Base-by-base conservation (phyloP, 768 basidiomycete genomes). In the Mycena alexandri region DNA sequence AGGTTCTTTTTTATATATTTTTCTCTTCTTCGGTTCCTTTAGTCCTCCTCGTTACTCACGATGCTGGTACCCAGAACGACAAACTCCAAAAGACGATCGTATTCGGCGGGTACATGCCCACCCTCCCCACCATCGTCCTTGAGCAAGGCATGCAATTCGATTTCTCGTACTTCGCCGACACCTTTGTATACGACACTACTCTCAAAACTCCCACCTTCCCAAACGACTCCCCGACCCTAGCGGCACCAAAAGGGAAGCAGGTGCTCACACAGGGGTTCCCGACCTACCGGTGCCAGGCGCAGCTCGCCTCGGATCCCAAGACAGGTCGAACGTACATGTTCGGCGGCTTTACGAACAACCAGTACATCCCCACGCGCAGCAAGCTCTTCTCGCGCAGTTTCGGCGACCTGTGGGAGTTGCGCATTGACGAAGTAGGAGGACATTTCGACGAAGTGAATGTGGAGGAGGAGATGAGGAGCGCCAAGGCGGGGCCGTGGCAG, bases 121-220 rank as follows among this genome's bases (percentile, higher is more conserved):
- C 61, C 41, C 29, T 79, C 13, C 73, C 76, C 8, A 78, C 77
- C 5, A 34, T 55, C 47, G 63, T 63, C 59, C 8, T 61, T 65
- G 14, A 21, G 63, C 46, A 67, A 46, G 19, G 14, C 11, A 6
- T 38, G 2, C 25, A 33, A 13, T 81, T 79, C 71, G 53, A 67
- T 3, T 82, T 75, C 72, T 75, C 78, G 38, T 84, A 82, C 74
- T 84, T 75, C 63, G 80, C 80, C 38, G 82, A 84, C 61, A 82
- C 83, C 0, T 83, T 81, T 72, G 71, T 81, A 34, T 75, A 68
- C 71, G 72, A 71, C 51, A 72, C 73, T 12, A 8, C 51, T 1
- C 51, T 3, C 25, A 16, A 38, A 2, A n/a, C 22, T 12, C 24
- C 43, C 12, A 3, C 22, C 12, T 16, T 25, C 14, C 8, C 22